Evolutionary conservation across 1,284 basidiomycete genomes (phyloP).

Genomic region (Kwoniella shivajii): DNA sequence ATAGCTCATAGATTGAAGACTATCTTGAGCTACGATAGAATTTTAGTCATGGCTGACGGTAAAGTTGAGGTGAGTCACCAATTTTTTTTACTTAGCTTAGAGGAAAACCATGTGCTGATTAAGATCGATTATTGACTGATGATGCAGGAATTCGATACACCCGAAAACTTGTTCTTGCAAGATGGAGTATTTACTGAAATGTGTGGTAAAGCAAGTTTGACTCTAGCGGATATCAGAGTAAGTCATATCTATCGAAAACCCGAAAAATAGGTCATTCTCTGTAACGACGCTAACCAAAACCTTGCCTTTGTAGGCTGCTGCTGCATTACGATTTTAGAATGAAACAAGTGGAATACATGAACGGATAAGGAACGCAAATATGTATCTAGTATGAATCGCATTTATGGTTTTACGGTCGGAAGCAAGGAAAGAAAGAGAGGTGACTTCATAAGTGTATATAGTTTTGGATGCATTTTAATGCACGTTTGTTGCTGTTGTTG

Average conservation of each 20-base stretch:
- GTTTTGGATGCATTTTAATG: too few species aligned
- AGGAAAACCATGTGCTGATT: too few species aligned
- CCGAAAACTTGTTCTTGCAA: conserved; percentile 69
- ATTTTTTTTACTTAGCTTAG: too few species aligned
- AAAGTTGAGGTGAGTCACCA: conserved; percentile 55
- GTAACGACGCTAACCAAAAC: not conserved
- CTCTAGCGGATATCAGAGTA: conserved; percentile 63
- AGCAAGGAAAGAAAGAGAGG: too few species aligned
- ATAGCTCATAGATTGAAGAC: conserved; percentile 74
- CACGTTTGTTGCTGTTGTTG: too few species aligned
- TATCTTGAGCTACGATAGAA: conserved; percentile 76
- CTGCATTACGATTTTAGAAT: conserved; percentile 26
- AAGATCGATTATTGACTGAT: not conserved
- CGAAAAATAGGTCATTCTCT: not conserved
- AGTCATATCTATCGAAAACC: conserved; percentile 6
- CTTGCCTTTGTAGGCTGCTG: conserved; percentile 13
- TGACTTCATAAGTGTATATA: too few species aligned
- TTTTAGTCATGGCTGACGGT: conserved; percentile 71
- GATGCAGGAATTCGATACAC: conserved; percentile 73
- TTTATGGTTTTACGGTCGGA: too few species aligned
- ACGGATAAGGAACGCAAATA: too few species aligned
- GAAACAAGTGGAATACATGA: too few species aligned
- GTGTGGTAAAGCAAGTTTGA: conserved; percentile 71
- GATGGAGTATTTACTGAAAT: conserved; percentile 74
- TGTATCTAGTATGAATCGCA: too few species aligned